Conservation (phyloP, 192 early-diverging fungal species). For the Backusella australiensis region DNA sequence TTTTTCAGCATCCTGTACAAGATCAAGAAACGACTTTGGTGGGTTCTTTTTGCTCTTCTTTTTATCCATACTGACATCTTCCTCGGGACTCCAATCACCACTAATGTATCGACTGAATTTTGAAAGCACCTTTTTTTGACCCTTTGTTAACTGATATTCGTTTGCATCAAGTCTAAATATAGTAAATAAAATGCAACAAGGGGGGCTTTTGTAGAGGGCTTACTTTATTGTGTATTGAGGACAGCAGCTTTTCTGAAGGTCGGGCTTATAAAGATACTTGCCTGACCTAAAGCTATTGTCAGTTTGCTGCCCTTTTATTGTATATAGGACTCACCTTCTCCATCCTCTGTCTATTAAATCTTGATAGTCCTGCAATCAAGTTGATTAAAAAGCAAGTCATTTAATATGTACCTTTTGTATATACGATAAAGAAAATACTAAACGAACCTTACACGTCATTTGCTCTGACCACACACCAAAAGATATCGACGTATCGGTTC, state of each 20-base stretch:
- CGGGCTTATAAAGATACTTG: constrained; percentile 73
- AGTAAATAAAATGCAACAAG: background rate
- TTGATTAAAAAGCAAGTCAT: background rate
- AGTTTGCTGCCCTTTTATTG: too few relatives aligned
- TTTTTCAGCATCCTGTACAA: background rate
- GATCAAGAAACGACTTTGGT: constrained; percentile 10
- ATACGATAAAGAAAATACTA: constrained; percentile 3
- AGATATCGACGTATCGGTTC: constrained; percentile 44
- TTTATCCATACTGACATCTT: background rate
- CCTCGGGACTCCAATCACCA: constrained; percentile 30
- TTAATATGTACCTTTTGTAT: background rate
- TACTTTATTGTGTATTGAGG: constrained; percentile 72
- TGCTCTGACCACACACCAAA: constrained; percentile 64
- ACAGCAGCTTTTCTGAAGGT: constrained; percentile 65
- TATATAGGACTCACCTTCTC: constrained; percentile 45
- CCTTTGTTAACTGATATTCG: constrained; percentile 56
- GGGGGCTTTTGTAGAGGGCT: background rate
- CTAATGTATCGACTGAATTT: constrained; percentile 60
- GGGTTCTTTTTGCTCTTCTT: constrained; percentile 23
- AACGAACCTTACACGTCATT: constrained; percentile 41
- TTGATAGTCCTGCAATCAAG: constrained; percentile 54
- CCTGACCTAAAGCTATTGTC: constrained; percentile 45
- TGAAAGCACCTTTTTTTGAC: constrained; percentile 64
- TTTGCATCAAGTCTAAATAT: constrained; percentile 48
- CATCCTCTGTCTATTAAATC: constrained; percentile 69